These are phyloP conservation scores for Pythium coloratum DNA, from an alignment of 352 stramenopile species.

Conservation along the genomic window DNA sequence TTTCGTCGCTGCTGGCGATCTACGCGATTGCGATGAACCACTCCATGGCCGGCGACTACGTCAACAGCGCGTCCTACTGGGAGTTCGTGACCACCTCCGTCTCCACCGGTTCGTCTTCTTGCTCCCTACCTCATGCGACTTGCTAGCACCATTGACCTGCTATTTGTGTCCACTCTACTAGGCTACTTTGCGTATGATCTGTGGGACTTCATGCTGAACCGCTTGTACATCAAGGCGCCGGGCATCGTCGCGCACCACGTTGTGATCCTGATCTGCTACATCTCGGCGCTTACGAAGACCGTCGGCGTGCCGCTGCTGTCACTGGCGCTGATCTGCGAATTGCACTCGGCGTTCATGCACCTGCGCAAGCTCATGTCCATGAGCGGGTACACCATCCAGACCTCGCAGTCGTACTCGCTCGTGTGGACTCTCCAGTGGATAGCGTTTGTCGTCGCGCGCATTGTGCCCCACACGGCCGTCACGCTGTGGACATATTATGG, in stretches of 20 bases:
- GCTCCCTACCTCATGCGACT: background rate
- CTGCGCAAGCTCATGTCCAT: slow-evolving; percentile 73
- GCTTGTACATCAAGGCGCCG: slow-evolving; percentile 69
- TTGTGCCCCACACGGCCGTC: slow-evolving; percentile 47
- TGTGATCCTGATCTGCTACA: slow-evolving; percentile 81
- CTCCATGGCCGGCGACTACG: slow-evolving; percentile 49
- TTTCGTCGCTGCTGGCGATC: slow-evolving; percentile 58
- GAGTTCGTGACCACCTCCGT: slow-evolving; percentile 61
- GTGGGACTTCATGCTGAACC: slow-evolving; percentile 74
- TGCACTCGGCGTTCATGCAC: slow-evolving; percentile 83
- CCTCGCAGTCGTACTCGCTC: slow-evolving; percentile 33
- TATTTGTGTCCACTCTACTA: background rate
- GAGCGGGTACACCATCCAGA: slow-evolving; percentile 41
- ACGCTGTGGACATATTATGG: slow-evolving; percentile 49
- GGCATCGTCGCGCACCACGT: slow-evolving; percentile 75
- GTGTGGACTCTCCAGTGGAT: slow-evolving; percentile 66
- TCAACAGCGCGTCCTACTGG: slow-evolving; percentile 34
- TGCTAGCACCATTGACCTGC: background rate
- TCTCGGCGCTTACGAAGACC: slow-evolving; percentile 69
- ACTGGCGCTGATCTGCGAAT: slow-evolving; percentile 67
- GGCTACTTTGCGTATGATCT: slow-evolving; percentile 84
- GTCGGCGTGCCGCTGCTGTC: slow-evolving; percentile 72
- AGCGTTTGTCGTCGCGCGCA: slow-evolving; percentile 44
- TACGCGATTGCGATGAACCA: slow-evolving; percentile 49
- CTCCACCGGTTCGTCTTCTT: slow-evolving; percentile 49